Conservation (phyloP, 1,284 basidiomycete species). For the Marasmius fiardii region DNA sequence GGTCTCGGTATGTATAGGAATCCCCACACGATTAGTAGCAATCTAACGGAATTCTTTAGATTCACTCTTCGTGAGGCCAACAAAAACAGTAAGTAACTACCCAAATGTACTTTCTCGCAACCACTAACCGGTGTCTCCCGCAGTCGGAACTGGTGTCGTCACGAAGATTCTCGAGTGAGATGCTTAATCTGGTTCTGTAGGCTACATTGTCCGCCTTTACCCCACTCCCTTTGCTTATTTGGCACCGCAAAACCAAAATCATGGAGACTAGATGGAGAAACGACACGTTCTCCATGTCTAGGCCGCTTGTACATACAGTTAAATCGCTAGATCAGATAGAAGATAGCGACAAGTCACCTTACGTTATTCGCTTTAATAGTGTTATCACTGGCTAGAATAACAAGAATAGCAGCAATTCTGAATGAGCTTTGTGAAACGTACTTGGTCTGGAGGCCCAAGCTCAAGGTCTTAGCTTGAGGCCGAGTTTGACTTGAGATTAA, state of each 20-base stretch:
- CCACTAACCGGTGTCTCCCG: constrained; percentile 3
- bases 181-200: constrained; percentile 6
- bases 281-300: too few relatives aligned
- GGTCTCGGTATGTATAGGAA: constrained; percentile 62
- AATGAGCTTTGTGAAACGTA: too few relatives aligned
- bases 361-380: too few relatives aligned
- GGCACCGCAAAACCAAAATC: neutral
- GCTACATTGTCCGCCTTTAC: neutral
- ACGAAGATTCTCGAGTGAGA: constrained; percentile 71
- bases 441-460: too few relatives aligned
- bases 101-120: neutral
- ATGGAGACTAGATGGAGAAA: neutral
- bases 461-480: too few relatives aligned
- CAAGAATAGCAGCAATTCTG: too few relatives aligned
- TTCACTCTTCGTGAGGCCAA: constrained; percentile 99
- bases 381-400: too few relatives aligned
- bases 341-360: too few relatives aligned
- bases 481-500: too few relatives aligned
- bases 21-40: constrained; percentile 1
- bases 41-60: constrained; percentile 28
- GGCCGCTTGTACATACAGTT: too few relatives aligned
- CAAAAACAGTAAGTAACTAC: constrained; percentile 70
- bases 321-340: too few relatives aligned
- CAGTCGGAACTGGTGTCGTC: constrained; percentile 89
- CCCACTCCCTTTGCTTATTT: neutral